Conservation (phyloP, 2,329 filamentous ascomycete genomes). For the Periconia sp. region DNA sequence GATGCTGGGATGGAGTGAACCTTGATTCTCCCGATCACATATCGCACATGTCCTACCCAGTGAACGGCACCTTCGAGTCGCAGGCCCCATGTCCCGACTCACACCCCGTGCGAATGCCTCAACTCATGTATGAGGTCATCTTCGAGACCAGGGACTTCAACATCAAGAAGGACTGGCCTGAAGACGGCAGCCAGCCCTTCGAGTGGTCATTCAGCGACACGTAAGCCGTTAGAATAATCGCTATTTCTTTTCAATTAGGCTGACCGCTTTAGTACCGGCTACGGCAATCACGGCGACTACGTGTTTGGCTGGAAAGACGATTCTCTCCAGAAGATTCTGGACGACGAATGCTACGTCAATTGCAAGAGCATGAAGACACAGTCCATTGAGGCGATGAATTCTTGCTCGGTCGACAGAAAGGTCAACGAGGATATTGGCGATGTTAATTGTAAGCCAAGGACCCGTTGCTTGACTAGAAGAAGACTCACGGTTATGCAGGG, state of each 20-base stretch:
- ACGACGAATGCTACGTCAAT: conserved; percentile 45
- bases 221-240: too few species aligned
- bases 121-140: conserved; percentile 35
- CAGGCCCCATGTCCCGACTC: conserved; percentile 57
- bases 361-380: conserved; percentile 54
- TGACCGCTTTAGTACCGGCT: conserved; percentile 42
- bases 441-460: conserved; percentile 16
- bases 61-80: conserved; percentile 30
- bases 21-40: conserved; percentile 33
- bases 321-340: conserved; percentile 51
- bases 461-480: neutral
- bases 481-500: neutral
- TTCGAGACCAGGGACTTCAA: conserved; percentile 46
- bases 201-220: conserved; percentile 44
- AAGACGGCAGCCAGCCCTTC: conserved; percentile 39
- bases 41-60: conserved; percentile 28
- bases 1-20: conserved; percentile 43
- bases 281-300: conserved; percentile 60
- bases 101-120: conserved; percentile 49
- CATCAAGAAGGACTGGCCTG: conserved; percentile 25
- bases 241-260: neutral
- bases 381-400: conserved; percentile 53
- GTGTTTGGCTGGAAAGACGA: conserved; percentile 60
- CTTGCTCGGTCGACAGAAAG: conserved; percentile 53
- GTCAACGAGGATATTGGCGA: conserved; percentile 57